Base-by-base conservation (phyloP, 1,139 yeast genomes). In the Yamadazyma triangularis region DNA sequence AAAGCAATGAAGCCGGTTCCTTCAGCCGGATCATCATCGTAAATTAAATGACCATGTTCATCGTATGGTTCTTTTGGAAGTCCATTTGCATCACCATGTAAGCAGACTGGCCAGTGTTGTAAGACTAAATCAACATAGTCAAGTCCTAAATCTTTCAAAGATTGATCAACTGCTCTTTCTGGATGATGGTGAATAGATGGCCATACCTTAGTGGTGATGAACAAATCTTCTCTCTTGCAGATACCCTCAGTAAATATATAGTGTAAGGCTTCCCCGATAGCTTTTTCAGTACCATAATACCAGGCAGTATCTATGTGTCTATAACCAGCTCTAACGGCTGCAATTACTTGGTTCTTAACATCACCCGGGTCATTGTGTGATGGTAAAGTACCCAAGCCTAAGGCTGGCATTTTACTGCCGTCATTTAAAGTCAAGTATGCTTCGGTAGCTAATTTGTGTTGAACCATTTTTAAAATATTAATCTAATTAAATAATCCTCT, bases 121-220 rank as follows among this genome's bases (percentile, higher is more conserved):
- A 77, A 60, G 10, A 68, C 53, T 35, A 77, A 54, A 45, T 77
- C 82, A 24, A 74, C 78, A 40, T 77, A 76, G 14, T 76, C 82
- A 28, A 75, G 34, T 1, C 73, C 70, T 34, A 75, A 48, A 13
- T 48, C 52, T 3, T 41, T 27, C 32, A 64, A 54, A 2, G 68
- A 60, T 25, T 39, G 30, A 24, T 62, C 60, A 25, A 64, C 47
- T 2, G 68, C 60, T 34, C 53, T 53, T 35, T 57, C 64, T 1
- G 66, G 65, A 30, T 38, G 51, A 24, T 52, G 53, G 38, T 49
- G 49, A 31, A 41, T 58, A 9, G 64, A 53, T 4, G 66, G 57
- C 81, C 82, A 76, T 5, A 76, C 77, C 47, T 77, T 77, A 5
- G 81, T 70, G 7, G 82, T 76, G 40, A 76, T 61, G 44, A 74